Base-by-base conservation (phyloP, 2,329 filamentous ascomycete species). In the Lachnum nothofagi region DNA sequence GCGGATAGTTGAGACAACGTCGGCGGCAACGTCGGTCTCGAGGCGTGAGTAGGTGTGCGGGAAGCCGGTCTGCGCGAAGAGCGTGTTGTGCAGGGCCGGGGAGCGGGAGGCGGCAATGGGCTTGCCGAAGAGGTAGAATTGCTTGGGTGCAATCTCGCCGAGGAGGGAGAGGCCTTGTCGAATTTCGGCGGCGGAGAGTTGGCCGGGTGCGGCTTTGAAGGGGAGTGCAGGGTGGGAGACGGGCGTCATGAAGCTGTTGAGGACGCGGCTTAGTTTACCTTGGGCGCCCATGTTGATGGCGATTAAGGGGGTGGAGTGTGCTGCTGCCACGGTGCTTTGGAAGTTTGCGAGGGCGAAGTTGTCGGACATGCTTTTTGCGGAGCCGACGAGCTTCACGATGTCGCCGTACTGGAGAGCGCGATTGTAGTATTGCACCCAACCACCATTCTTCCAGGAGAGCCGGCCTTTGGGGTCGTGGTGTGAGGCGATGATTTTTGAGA, bases 231-330 rank as follows among this genome's bases (percentile, higher is more conserved):
- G 87, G 66, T 97, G 93, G 3, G 89, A 90, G 12, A 98, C 93
- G 0, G 93, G 93, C 0, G 93, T 97, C 73, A 98, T 82, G 73
- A 97, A 97, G 24, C 79, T 76, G 68, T 98, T 98, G 50, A 94
- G 73, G 38, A 98, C 85, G 27, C 93, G 84, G 63, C 89, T 95
- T 35, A 96, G 77, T 70, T 95, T 93, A 42, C 93, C 93, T 22
- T 80, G 74, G 41, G 81, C 75, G 24, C 91, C 91, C 91, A 98
- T 97, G 69, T 98, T 98, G 65, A 98, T 86, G 1, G 87, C 89
- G 59, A 98, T 96, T 47, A 98, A 72, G 1, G 91, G 91, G n/a
- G 83, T 82, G 45, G 85, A 76, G 63, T 94, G 86, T 1, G 86
- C 79, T 20, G 77, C 73, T 31, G 80, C 74, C 69, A 91, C 90